Evolutionary conservation across 1,284 basidiomycete species (phyloP), one percentile per base, ranked within the genome.

Genomic region (Tetrapyrgos nigripes): DNA sequence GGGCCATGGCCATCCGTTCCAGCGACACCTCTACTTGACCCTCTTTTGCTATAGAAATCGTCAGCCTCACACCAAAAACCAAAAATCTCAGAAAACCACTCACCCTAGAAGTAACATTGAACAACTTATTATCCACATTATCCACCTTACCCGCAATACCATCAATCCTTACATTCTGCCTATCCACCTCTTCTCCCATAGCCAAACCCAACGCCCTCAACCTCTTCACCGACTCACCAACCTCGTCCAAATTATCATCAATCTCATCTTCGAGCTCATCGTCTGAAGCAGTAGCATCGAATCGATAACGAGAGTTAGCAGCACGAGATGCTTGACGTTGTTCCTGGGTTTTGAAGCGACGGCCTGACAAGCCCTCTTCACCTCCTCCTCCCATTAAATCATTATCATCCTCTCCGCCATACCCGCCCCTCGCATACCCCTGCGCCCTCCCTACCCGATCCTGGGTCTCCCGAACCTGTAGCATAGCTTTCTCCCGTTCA

Each of bases 221-320:
- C 55, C 91, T 81, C 75, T 89, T 92, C 3, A 93, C 88, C 50
- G 93, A 84, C 58, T 89, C 89, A 46, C 86, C 80, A 60, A 97
- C 94, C 76, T 98, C 95, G 72, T 95, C 88, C 51, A 99, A 77
- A 73, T 99, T 98, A 64, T 88, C 86, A 68, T 98, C 97, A 24
- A 98, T 72, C 72, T 96, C 89, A 67, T 94, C 87, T 76, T 98
- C 96, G 1, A 98, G 66, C 76, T 98, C 96, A 69, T 99, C 96
- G 70, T 99, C 97, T n/a, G 92, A 95, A 17, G 85, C 93, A 35
- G 89, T 93, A n/a, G 89, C 89, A 66, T 99, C 97, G 68, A 98
- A 98, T 74, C 98, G 96, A 74, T 89, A 99, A 27, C 93, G 85
- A 80, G 70, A 93, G 90, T 50, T 92, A 88, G 70, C 24, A 13